Base-by-base conservation (phyloP, 257 asterid genomes). In the Euphrasia confusa region DNA sequence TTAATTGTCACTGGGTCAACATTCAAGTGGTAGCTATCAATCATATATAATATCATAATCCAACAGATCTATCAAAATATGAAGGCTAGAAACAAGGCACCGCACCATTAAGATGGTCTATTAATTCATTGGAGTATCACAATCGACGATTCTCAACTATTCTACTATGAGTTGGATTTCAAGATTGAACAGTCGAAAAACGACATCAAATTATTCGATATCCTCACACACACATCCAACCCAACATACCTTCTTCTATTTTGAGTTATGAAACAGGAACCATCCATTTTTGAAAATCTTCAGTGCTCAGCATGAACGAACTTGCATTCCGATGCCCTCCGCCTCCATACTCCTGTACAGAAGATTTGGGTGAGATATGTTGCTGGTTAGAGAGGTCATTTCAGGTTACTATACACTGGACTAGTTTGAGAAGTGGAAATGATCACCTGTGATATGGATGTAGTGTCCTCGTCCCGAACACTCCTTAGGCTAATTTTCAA, bases 261-360 rank as follows among this genome's bases (percentile, higher is more conserved):
- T 47, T 33, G 70, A 63, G 71, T 61, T 55, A 55, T 52, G 60
- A 24, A 54, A n/a, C 59, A 27, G 64, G 53, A 64, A 68, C 70
- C 79, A 78, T 91, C 98, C 95, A 86, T 55, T 65, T 71, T 70
- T 78, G 80, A 68, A 91, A 84, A 60, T 79, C 85, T 2, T 74
- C 64, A 44, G 61, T 44, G 52, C 66, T 68, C 49, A 88, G 66
- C 85, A 88, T 75, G 79, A 84, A 88, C 6, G 96, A 91, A 75
- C 96, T 91, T 18, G 96, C 95, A 64, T 76, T 79, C 44, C 65
- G 79, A 83, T 91, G 96, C 13, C 95, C 98, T 54, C 98, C 95
- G 7, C 95, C 96, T 64, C 90, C 90, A 50, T 76, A 88, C 70
- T 71, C 69, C 97, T 89, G 82, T 66, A 72, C 47, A 58, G 28